Base-by-base conservation (phyloP, 805 yeast species). In the Yarrowia sp. region DNA sequence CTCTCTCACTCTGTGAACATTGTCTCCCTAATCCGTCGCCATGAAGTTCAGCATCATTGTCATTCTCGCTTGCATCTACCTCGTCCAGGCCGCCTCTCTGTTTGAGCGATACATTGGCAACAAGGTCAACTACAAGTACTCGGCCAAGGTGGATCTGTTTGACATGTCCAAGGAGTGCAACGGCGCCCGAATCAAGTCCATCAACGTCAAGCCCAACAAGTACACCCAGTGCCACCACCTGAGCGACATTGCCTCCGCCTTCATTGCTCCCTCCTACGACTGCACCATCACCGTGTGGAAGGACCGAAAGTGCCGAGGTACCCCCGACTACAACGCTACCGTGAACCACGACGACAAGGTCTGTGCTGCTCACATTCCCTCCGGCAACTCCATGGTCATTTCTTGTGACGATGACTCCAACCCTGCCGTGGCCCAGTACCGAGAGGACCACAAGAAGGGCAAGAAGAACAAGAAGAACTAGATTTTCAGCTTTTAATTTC, bases 71-170 rank as follows among this genome's bases (percentile, higher is more conserved):
- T 56, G 62, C 62, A 56, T 56, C 62, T 56, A 56, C 62, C 40
- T 56, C 12, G 62, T 56, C 38, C 49, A 40, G 40, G 62, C 62
- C 16, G 62, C 62, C 36, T 56, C 62, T 2, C 62, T 56, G 11
- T 56, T 40, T 30, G 62, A 56, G 62, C 62, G 62, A 40, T 56
- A 56, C 49, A 21, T 56, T 19, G 62, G 62, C 48, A 56, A 56
- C 62, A 56, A 56, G 62, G 62, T 56, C 62, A 56, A 56, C 62
- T 56, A 56, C 62, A 56, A 56, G 62, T 56, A 56, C 62, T 56
- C 62, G 40, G 62, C 62, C 62, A 56, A 56, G 62, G 62, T 56
- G 38, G 62, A 56, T 21, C 38, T 56, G 28, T 56, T 56, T 48
- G 48, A 40, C 49, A 56, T 40, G 49, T 56, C 62, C 38, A 19